phyloP scores from a whole-genome alignment of 208 protist genomes.

The Leishmania tropica region DNA sequence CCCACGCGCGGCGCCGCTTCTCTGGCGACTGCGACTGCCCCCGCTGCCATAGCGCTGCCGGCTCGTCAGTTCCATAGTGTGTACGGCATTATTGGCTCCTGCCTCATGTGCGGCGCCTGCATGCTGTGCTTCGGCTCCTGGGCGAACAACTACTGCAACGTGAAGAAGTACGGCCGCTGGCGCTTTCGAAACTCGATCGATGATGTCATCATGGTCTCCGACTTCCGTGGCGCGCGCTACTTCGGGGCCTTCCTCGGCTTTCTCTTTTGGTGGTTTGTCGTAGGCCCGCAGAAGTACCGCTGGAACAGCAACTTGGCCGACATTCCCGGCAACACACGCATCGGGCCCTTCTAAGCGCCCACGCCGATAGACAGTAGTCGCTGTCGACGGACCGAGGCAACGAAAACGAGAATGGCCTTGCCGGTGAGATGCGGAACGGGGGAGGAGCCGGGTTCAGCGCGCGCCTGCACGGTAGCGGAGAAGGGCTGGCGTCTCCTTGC shows the following conservation, averaged over 20 bases:
- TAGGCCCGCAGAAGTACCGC: conserved; percentile 84
- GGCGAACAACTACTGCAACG: conserved; percentile 89
- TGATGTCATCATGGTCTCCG: conserved; percentile 84
- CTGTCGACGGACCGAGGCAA: neutral
- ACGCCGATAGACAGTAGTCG: neutral
- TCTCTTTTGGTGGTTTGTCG: conserved; percentile 88
- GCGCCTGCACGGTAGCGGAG: neutral
- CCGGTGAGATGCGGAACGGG: neutral
- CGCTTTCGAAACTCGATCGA: conserved; percentile 88
- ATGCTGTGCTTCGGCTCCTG: conserved; percentile 83
- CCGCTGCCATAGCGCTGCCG: conserved; percentile 4
- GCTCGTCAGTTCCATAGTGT: conserved; percentile 64
- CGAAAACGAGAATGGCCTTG: neutral
- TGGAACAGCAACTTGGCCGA: conserved; percentile 77
- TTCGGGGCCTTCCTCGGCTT: conserved; percentile 72
- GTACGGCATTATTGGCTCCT: conserved; percentile 57
- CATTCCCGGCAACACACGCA: conserved; percentile 78
- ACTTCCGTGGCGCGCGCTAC: conserved; percentile 81
- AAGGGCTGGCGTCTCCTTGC: neutral
- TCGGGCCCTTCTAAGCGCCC: conserved; percentile 68
- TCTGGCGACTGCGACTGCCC: neutral
- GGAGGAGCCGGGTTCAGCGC: neutral
- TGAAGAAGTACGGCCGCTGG: conserved; percentile 84
- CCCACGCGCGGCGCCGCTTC: conserved; percentile 7
- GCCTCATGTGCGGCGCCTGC: conserved; percentile 66